Conservation (phyloP, 192 early-diverging fungal species). For the Umbelopsis ramanniana region DNA sequence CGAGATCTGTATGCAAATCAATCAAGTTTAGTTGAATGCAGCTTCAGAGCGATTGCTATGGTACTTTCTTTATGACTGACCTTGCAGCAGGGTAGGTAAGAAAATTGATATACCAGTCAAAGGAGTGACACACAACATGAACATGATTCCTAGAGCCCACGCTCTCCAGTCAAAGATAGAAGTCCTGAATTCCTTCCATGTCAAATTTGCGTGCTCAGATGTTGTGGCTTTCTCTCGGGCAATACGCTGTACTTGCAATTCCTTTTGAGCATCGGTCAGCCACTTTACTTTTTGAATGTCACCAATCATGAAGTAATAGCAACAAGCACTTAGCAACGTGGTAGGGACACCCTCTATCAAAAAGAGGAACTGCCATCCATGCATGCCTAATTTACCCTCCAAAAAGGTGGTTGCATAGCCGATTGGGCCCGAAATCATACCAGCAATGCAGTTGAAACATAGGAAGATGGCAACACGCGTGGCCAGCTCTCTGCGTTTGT, state of each 20-base stretch:
- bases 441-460: constrained; percentile 50
- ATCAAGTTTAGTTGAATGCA: neutral
- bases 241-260: constrained; percentile 22
- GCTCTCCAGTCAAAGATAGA: constrained; percentile 30
- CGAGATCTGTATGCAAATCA: constrained; percentile 28
- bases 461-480: constrained; percentile 59
- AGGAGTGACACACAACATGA: neutral
- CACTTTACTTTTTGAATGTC: constrained; percentile 24
- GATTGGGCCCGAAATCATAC: constrained; percentile 59
- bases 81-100: constrained; percentile 3
- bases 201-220: neutral
- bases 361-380: constrained; percentile 77
- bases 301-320: constrained; percentile 50
- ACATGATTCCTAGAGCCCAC: neutral
- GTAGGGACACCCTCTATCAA: constrained; percentile 71
- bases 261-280: constrained; percentile 32
- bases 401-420: constrained; percentile 62
- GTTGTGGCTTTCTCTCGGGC: neutral
- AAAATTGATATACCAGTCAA: neutral
- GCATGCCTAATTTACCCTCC: constrained; percentile 54
- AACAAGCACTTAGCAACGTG: constrained; percentile 55
- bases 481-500: constrained; percentile 67
- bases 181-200: neutral
- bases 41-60: neutral
- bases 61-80: neutral